phyloP scores from a whole-genome alignment of 371 early-diverging fungal genomes.

The Mucor racemosus region DNA sequence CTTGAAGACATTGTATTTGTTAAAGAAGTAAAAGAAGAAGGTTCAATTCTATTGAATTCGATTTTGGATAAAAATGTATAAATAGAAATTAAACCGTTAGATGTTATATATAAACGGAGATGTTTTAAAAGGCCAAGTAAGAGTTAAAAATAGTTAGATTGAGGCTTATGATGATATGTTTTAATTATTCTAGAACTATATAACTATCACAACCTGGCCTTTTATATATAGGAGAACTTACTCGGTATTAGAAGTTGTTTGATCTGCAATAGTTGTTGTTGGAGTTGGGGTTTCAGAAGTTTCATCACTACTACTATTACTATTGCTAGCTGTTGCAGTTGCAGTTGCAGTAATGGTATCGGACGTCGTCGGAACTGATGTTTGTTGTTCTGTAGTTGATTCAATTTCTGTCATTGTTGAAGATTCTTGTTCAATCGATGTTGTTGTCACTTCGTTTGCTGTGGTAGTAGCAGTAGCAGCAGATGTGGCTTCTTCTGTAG shows the following conservation, averaged over 20 bases:
- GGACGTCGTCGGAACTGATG: slow-evolving; percentile 7
- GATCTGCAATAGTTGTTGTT: not conserved
- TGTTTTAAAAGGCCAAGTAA: not conserved
- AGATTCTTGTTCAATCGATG: not conserved
- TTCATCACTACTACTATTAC: not conserved
- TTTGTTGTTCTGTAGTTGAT: slow-evolving; percentile 6
- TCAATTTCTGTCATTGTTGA: not conserved
- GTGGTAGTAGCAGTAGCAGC: not conserved
- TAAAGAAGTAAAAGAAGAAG: slow-evolving; percentile 12
- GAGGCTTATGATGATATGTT: slow-evolving; percentile 12
- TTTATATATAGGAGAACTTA: not conserved
- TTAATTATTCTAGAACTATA: not conserved
- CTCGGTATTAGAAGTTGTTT: not conserved
- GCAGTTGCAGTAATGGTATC: not conserved
- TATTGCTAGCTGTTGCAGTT: not conserved
- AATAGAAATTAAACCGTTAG: slow-evolving; percentile 14
- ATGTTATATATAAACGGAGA: slow-evolving; percentile 21
- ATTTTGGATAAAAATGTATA: slow-evolving; percentile 17
- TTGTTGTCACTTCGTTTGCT: not conserved
- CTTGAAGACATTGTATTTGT: slow-evolving; percentile 17
- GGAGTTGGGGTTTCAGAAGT: not conserved
- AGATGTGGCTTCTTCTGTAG: not conserved
- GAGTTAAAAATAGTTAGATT: slow-evolving; percentile 15
- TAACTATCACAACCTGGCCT: not conserved
- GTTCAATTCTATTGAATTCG: not conserved